These are phyloP conservation scores for Fusarium siculi DNA, from an alignment of 2,329 filamentous ascomycete species.

Conservation along the genomic window DNA sequence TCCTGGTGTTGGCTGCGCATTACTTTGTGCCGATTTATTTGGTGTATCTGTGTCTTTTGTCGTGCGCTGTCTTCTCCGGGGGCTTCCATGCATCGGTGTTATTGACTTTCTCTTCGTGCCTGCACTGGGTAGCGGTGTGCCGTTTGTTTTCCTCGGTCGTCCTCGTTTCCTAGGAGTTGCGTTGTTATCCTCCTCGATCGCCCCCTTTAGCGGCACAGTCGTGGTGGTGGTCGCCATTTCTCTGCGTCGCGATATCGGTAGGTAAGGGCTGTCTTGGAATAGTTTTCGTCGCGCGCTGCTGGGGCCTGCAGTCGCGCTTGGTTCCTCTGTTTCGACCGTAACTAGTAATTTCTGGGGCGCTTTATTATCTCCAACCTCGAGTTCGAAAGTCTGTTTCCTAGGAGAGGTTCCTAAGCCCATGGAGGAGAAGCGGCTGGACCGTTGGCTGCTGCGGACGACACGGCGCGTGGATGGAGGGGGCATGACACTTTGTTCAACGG, in stretches of 20 bases:
- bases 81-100: conserved; percentile 55
- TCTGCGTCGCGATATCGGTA: conserved; percentile 49
- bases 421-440: conserved; percentile 52
- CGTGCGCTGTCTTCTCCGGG: conserved; percentile 50
- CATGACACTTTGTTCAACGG: conserved; percentile 46
- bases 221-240: conserved; percentile 59
- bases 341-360: conserved; percentile 65
- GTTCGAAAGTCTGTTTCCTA: conserved; percentile 66
- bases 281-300: conserved; percentile 52
- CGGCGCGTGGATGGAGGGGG: conserved; percentile 54
- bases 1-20: conserved; percentile 47
- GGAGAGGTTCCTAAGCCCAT: conserved; percentile 54
- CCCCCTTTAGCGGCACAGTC: conserved; percentile 60
- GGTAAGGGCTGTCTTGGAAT: conserved; percentile 57
- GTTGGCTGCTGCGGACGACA: conserved; percentile 59
- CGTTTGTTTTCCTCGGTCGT: conserved; percentile 61
- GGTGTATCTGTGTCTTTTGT: conserved; percentile 44
- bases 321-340: conserved; percentile 63
- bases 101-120: conserved; percentile 58
- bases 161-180: conserved; percentile 55
- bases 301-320: conserved; percentile 49
- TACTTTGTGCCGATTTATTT: conserved; percentile 35
- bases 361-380: conserved; percentile 62
- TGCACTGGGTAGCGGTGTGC: conserved; percentile 60
- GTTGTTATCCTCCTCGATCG: conserved; percentile 50